These are phyloP conservation scores for Apiospora phragmitis DNA, from an alignment of 2,329 filamentous ascomycete genomes.

Conservation along the genomic window DNA sequence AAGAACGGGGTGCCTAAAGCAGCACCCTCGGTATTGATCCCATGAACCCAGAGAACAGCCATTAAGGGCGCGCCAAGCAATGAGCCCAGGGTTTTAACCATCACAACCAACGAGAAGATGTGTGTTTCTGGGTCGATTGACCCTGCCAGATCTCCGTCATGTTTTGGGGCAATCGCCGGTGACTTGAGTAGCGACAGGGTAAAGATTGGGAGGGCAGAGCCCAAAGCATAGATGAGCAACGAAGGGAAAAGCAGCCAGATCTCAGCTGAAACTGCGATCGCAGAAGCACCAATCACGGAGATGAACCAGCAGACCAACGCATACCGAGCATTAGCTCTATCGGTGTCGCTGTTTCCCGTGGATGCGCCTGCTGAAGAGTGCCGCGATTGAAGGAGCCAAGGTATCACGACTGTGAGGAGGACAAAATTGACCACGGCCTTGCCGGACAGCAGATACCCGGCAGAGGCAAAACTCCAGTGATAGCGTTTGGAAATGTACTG, in stretches of 20 bases:
- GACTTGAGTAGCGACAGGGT: slow-evolving; percentile 50
- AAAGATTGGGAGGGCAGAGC: slow-evolving; percentile 50
- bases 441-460: slow-evolving; percentile 48
- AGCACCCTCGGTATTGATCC: slow-evolving; percentile 38
- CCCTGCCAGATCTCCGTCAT: slow-evolving; percentile 16
- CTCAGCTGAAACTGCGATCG: slow-evolving; percentile 40
- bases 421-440: slow-evolving; percentile 51
- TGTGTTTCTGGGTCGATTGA: slow-evolving; percentile 36
- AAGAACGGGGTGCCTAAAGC: slow-evolving; percentile 42
- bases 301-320: slow-evolving; percentile 38
- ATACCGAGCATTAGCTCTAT: slow-evolving; percentile 33
- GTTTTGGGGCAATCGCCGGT: slow-evolving; percentile 34
- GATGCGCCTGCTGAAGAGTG: slow-evolving; percentile 10
- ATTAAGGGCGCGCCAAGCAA: slow-evolving; percentile 48
- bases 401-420: slow-evolving; percentile 43
- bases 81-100: slow-evolving; percentile 49
- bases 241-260: slow-evolving; percentile 44
- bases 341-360: slow-evolving; percentile 24
- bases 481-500: slow-evolving; percentile 53
- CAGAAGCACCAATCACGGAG: slow-evolving; percentile 42
- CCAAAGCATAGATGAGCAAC: slow-evolving; percentile 47
- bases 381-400: slow-evolving; percentile 34
- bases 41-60: slow-evolving; percentile 47
- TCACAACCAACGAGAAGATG: slow-evolving; percentile 52
- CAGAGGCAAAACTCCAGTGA: slow-evolving; percentile 44